Conservation (phyloP, 2,329 filamentous ascomycete species). For the Volutella citrinella region DNA sequence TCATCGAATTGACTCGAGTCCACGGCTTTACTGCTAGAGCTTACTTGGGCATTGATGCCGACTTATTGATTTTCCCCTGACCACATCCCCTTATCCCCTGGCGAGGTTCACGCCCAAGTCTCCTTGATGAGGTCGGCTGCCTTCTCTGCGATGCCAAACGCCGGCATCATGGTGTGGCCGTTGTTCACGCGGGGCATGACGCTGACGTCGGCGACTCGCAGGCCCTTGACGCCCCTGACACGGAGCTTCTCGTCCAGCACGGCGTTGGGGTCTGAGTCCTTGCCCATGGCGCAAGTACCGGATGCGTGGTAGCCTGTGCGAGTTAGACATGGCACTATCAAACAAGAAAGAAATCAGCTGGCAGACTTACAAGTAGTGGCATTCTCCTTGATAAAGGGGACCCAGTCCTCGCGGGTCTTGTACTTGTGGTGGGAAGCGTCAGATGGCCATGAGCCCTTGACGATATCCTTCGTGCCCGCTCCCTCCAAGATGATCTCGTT, state of each 20-base stretch:
- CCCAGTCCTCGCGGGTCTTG: slow-evolving; percentile 51
- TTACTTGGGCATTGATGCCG: too few species aligned
- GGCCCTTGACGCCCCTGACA: slow-evolving; percentile 48
- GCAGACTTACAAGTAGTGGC: slow-evolving; percentile 54
- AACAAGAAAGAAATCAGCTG: background rate
- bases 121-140: slow-evolving; percentile 46
- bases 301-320: slow-evolving; percentile 19
- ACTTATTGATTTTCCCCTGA: too few species aligned
- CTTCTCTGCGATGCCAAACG: slow-evolving; percentile 56
- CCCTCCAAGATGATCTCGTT: slow-evolving; percentile 61
- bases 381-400: slow-evolving; percentile 52
- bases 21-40: too few species aligned
- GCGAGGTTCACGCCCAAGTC: slow-evolving; percentile 18
- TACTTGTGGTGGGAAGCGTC: slow-evolving; percentile 49
- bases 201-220: slow-evolving; percentile 53
- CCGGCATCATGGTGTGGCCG: slow-evolving; percentile 53
- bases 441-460: slow-evolving; percentile 59
- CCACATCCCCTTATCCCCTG: too few species aligned
- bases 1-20: too few species aligned
- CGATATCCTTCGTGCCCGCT: slow-evolving; percentile 53
- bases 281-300: slow-evolving; percentile 34
- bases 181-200: slow-evolving; percentile 50
- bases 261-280: slow-evolving; percentile 44
- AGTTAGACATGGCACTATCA: too few species aligned
- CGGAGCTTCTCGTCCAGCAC: slow-evolving; percentile 53